These are phyloP conservation scores for Citrullus mucosospermus DNA, from an alignment of 306 rosid species.

Conservation along the genomic window DNA sequence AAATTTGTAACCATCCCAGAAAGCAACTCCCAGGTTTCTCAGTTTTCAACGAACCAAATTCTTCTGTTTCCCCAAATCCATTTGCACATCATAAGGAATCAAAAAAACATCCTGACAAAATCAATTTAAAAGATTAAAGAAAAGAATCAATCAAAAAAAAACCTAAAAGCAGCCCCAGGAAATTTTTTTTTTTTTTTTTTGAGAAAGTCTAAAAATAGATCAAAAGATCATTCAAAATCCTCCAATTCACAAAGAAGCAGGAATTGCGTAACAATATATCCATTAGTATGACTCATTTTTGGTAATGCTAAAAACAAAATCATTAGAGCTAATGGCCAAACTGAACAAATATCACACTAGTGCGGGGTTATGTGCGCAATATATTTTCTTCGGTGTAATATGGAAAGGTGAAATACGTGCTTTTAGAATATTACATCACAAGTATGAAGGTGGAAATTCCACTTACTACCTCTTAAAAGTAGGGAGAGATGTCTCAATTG, in stretches of 20 bases:
- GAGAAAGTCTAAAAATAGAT: constrained; percentile 1
- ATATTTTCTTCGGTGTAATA: no score
- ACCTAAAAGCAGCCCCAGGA: neutral
- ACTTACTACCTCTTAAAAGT: no score
- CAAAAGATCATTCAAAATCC: neutral
- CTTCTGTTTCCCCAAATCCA: constrained; percentile 11
- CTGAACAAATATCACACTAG: no score
- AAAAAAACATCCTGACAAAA: constrained; percentile 3
- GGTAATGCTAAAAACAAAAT: no score
- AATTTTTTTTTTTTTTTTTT: neutral
- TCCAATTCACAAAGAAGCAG: neutral
- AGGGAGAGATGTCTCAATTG: no score
- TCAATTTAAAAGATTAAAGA: constrained; percentile 4
- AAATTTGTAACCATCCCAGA: neutral
- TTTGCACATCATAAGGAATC: constrained; percentile 2
- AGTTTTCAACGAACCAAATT: constrained; percentile 4
- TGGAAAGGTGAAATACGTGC: no score
- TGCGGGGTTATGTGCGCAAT: no score
- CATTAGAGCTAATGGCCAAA: no score
- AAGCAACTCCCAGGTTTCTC: constrained; percentile 2
- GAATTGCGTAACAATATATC: neutral
- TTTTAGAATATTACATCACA: no score
- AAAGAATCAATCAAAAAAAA: neutral
- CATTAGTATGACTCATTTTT: no score
- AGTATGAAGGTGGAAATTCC: no score